Evolutionary conservation across 805 yeast species (phyloP).

Genomic region (Wickerhamiella spandovensis): DNA sequence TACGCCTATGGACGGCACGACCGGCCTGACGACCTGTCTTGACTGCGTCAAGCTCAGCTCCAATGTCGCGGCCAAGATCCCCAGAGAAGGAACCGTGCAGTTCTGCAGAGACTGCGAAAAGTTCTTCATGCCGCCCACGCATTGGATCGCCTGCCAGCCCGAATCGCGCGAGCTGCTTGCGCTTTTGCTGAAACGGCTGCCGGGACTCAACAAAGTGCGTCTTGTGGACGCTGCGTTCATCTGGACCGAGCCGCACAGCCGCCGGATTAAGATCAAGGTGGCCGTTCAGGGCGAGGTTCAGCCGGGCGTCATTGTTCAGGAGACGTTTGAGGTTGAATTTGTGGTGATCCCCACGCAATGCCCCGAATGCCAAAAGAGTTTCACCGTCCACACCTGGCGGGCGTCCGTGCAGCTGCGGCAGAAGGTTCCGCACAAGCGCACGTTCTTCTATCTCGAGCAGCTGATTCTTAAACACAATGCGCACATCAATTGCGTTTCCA

Average conservation of each 20-base stretch:
- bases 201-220: constrained; percentile 77
- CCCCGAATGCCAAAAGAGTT: constrained; percentile 91
- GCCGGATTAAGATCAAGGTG: constrained; percentile 75
- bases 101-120: constrained; percentile 97
- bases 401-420: constrained; percentile 95
- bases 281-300: constrained; percentile 94
- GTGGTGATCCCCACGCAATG: constrained; percentile 94
- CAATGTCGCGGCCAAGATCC: constrained; percentile 87
- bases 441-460: constrained; percentile 85
- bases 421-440: constrained; percentile 87
- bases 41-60: constrained; percentile 91
- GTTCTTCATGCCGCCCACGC: constrained; percentile 85
- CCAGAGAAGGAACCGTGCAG: constrained; percentile 73
- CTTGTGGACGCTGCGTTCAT: constrained; percentile 83
- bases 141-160: constrained; percentile 82
- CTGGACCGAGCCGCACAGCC: constrained; percentile 97
- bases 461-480: constrained; percentile 82
- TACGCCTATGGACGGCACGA: constrained; percentile 91
- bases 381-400: constrained; percentile 90
- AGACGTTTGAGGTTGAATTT: constrained; percentile 82
- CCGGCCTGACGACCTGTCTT: constrained; percentile 86
- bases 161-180: constrained; percentile 92
- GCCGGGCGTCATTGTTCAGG: constrained; percentile 81
- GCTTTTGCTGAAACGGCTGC: constrained; percentile 71
- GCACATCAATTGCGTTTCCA: constrained; percentile 80